These are phyloP conservation scores for Symbiotaphrina buchneri DNA, from an alignment of 495 filamentous ascomycete species.

Conservation along the genomic window DNA sequence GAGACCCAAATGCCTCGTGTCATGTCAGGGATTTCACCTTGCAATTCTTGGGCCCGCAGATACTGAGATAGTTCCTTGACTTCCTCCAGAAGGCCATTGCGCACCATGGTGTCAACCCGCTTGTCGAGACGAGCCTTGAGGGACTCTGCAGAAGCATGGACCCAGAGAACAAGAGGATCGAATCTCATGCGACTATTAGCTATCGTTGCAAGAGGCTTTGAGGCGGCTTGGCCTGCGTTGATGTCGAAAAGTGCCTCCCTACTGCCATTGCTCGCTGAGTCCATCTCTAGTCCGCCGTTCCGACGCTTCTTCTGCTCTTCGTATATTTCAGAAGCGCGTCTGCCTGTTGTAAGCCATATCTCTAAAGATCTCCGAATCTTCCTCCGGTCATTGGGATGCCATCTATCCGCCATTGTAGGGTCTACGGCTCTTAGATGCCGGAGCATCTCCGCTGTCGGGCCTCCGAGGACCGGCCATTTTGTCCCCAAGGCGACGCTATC, in stretches of 20 bases:
- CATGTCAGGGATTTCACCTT: constrained; percentile 35
- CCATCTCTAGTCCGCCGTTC: not conserved
- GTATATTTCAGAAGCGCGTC: constrained; percentile 71
- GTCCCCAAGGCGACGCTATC: constrained; percentile 3
- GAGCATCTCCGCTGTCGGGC: constrained; percentile 43
- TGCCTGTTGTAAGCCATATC: constrained; percentile 64
- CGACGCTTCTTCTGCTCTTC: constrained; percentile 33
- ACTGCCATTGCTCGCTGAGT: constrained; percentile 6
- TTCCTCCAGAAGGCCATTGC: constrained; percentile 47
- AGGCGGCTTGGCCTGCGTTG: not conserved
- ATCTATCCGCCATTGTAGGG: constrained; percentile 68
- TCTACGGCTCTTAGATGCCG: constrained; percentile 56
- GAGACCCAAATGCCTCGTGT: constrained; percentile 82
- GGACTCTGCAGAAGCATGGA: constrained; percentile 43
- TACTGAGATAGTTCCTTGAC: constrained; percentile 36
- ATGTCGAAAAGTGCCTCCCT: constrained; percentile 7
- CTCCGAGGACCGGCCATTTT: constrained; percentile 50
- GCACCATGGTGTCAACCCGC: constrained; percentile 67
- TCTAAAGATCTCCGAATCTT: constrained; percentile 82
- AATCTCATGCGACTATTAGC: too few species aligned
- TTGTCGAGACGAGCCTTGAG: constrained; percentile 47
- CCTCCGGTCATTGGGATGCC: constrained; percentile 82
- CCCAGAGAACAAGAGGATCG: constrained; percentile 61
- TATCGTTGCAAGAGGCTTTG: too few species aligned
- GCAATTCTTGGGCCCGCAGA: constrained; percentile 18